Base-by-base conservation (phyloP, 331 rosid genomes). In the Saraca asoca region DNA sequence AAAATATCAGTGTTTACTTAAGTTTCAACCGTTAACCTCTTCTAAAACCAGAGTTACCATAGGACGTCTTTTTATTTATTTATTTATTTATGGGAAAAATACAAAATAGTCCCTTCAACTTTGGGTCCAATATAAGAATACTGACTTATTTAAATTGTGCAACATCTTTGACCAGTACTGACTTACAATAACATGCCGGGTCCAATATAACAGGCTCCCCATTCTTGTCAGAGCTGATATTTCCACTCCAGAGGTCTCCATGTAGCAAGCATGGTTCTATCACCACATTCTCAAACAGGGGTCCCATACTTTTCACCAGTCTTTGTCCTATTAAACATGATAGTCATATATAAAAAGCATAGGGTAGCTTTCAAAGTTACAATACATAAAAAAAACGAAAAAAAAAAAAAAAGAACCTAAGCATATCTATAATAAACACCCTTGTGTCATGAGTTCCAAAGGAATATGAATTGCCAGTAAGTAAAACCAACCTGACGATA, bases 211-310 rank as follows among this genome's bases (percentile, higher is more conserved):
- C 88, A 76, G 98, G 95, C 57, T 87, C 90, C 44, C 96, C 95
- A 29, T 90, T 87, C 58, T 78, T 84, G 81, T 87, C 95, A 7
- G 87, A 81, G 81, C 95, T 82, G 37, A 89, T 82, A 69, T 93
- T 93, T 75, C 98, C 98, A 50, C 96, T 93, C 98, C 98, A 93
- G 9, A 89, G 83, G 72, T 89, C 98, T 76, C 98, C 96, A 57
- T 93, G 98, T 69, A 93, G 79, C 80, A 93, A 83, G 85, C 96
- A 89, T 37, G 98, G 96, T 68, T 93, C 90, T 52, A 89, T 81
- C n/a, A 8, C 85, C 71, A 78, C 69, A 66, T 78, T 76, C 31
- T 87, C 84, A 68, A 91, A 91, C 9, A 91, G 82, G 15, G 80
- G 77, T 69, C 80, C 77, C 70, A 91, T 85, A 78, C 76, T 82